These are phyloP conservation scores for Fraxinus latifolia DNA, from an alignment of 305 asterid genomes.

Conservation along the genomic window DNA sequence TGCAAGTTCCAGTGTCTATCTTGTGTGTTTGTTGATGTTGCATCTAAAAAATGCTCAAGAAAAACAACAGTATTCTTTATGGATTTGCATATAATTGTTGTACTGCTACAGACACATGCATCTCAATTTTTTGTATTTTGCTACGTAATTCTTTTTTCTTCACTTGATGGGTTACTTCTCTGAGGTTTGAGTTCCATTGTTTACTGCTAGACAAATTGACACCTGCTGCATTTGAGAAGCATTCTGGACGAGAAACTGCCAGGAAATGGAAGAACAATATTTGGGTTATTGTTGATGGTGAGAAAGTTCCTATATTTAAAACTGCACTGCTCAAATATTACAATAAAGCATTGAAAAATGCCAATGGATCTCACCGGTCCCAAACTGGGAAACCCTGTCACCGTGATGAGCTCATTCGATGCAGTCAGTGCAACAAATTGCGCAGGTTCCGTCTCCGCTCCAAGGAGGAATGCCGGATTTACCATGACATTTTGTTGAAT, in stretches of 20 bases:
- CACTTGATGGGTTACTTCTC: not conserved
- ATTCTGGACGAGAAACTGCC: slow-evolving; percentile 51
- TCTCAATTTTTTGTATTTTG: not conserved
- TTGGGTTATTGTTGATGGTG: slow-evolving; percentile 45
- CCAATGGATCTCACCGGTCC: slow-evolving; percentile 37
- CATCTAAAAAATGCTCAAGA: not conserved
- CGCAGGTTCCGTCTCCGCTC: slow-evolving; percentile 61
- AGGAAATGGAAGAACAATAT: slow-evolving; percentile 54
- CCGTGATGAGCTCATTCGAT: slow-evolving; percentile 49
- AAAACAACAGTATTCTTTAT: not conserved
- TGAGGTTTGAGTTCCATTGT: slow-evolving; percentile 12
- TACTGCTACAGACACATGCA: not conserved
- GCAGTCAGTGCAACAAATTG: slow-evolving; percentile 49
- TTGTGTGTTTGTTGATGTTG: not conserved
- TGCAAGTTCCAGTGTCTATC: not conserved
- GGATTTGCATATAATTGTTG: not conserved
- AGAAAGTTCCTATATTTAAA: slow-evolving; percentile 46
- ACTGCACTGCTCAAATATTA: slow-evolving; percentile 49
- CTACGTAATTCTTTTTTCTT: not conserved
- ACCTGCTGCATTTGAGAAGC: slow-evolving; percentile 54
- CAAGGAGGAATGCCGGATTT: slow-evolving; percentile 53
- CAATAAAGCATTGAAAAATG: slow-evolving; percentile 37
- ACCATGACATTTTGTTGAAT: slow-evolving; percentile 54
- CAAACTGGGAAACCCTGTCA: slow-evolving; percentile 33
- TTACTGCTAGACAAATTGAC: slow-evolving; percentile 40